Base-by-base conservation (phyloP, 495 filamentous ascomycete species). In the Penicillium arizonense region DNA sequence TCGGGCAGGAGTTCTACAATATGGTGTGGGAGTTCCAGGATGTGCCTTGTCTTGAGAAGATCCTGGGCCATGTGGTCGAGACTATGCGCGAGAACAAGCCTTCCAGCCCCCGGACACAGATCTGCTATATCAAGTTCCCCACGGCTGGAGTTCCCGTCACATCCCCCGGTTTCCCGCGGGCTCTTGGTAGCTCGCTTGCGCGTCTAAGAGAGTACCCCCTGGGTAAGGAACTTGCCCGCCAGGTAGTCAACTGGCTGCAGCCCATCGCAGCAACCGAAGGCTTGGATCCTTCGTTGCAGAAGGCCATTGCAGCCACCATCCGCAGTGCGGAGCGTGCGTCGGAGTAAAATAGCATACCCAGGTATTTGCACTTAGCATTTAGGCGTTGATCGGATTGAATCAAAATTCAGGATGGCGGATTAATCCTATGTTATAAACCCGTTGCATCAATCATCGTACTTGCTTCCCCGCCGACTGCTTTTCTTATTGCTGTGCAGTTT, bases 401-500 rank as follows among this genome's bases (percentile, higher is more conserved):
- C 51, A 58, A 63, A 59, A 62, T 12, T 56, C 56, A 52, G 52
- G 59, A 51, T 53, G 47, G 42, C 37, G 41, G 32, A 49, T 42
- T 42, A 47, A 26, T 38, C 37, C 28, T 30, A 30, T 30, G 2
- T 30, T 30, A 30, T 30, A 30, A 5, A 30, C 5, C 1, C 1
- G 18, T 18, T 26, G 24, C 18, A 51, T 74, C 57, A 76, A 52
- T 77, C 70, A 57, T 75, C 71, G 49, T 64, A 67, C 59, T 69
- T 70, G 57, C 52, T 71, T 53, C 81, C 75, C 67, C 78, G 81
- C 20, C 91, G 81, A 51, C 74, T 79, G 21, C 77, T 78, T 70
- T 97, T 97, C 74, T 97, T 97, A 43, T 75, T 81, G 58, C 87
- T 85, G 44, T 87, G 87, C 24, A 76, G 57, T 71, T 95, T 96